Evolutionary conservation across 352 stramenopile genomes (phyloP).

Genomic region (Blastocystis sp.): DNA sequence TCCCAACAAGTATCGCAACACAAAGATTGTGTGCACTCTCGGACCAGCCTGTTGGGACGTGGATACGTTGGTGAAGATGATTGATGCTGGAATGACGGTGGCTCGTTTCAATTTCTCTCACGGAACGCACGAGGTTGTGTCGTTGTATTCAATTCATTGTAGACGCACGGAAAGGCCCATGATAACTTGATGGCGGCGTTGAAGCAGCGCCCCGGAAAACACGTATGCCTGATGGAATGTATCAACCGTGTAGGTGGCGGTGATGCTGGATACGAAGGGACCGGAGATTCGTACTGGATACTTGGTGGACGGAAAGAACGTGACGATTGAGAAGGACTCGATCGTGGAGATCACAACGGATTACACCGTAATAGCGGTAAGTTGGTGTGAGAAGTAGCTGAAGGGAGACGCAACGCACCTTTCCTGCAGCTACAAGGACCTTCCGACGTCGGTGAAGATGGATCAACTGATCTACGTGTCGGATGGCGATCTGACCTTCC

Average conservation of each 20-base stretch:
- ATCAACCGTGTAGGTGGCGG: constrained; percentile 62
- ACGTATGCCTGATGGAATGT: constrained; percentile 59
- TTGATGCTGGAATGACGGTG: constrained; percentile 85
- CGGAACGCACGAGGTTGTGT: constrained; percentile 76
- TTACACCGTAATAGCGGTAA: constrained; percentile 61
- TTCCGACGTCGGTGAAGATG: constrained; percentile 77
- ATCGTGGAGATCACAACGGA: constrained; percentile 78
- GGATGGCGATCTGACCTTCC: constrained; percentile 69
- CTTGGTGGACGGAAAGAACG: constrained; percentile 60
- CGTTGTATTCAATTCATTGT: background rate
- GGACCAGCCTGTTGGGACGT: constrained; percentile 88
- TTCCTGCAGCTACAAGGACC: constrained; percentile 80
- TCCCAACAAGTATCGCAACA: constrained; percentile 68
- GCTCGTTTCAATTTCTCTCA: constrained; percentile 97
- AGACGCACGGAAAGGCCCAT: constrained; percentile 47
- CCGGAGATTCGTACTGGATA: constrained; percentile 86
- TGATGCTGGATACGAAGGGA: constrained; percentile 89
- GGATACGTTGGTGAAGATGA: constrained; percentile 77
- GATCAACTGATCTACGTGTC: constrained; percentile 81
- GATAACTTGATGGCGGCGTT: constrained; percentile 51
- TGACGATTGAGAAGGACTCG: constrained; percentile 63
- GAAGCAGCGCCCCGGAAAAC: constrained; percentile 43
- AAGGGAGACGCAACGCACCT: constrained; percentile 74
- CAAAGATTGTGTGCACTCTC: constrained; percentile 97
- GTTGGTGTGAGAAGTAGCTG: constrained; percentile 58